Conservation (phyloP, 371 early-diverging fungal species). For the Globomyces sp. region DNA sequence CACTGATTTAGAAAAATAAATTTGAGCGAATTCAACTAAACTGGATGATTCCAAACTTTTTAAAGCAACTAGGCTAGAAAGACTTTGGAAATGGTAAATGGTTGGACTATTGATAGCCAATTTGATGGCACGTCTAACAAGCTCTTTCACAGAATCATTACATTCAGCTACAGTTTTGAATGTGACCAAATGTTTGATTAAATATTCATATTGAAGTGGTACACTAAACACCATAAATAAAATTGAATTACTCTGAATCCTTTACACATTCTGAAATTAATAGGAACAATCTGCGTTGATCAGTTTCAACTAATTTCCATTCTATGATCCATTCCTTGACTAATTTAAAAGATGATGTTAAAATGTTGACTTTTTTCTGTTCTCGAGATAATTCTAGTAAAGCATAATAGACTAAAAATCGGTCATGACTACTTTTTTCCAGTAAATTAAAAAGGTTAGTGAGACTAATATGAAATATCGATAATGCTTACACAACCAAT, state of each 20-base stretch:
- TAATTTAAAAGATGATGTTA: background rate
- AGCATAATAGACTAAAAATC: too few relatives aligned
- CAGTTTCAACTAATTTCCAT: constrained; percentile 57
- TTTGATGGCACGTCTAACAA: constrained; percentile 58
- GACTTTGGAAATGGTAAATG: constrained; percentile 78
- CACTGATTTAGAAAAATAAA: constrained; percentile 72
- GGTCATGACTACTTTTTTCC: too few relatives aligned
- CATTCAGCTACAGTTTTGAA: background rate
- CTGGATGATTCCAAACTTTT: constrained; percentile 62
- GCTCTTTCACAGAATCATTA: constrained; percentile 33
- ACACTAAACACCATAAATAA: constrained; percentile 65
- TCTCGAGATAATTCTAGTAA: too few relatives aligned
- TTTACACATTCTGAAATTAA: constrained; percentile 75
- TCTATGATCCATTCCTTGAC: constrained; percentile 7
- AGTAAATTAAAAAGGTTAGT: too few relatives aligned
- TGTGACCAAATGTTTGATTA: background rate
- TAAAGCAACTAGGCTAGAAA: constrained; percentile 67
- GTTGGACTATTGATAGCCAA: constrained; percentile 70
- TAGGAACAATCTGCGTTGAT: constrained; percentile 23
- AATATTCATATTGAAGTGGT: constrained; percentile 57
- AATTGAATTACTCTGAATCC: constrained; percentile 49
- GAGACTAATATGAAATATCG: too few relatives aligned
- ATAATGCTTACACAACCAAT: too few relatives aligned
- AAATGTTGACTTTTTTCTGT: too few relatives aligned
- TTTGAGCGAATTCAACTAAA: constrained; percentile 67